These are phyloP conservation scores for Corymbia maculata DNA, from an alignment of 345 rosid genomes.

Conservation along the genomic window DNA sequence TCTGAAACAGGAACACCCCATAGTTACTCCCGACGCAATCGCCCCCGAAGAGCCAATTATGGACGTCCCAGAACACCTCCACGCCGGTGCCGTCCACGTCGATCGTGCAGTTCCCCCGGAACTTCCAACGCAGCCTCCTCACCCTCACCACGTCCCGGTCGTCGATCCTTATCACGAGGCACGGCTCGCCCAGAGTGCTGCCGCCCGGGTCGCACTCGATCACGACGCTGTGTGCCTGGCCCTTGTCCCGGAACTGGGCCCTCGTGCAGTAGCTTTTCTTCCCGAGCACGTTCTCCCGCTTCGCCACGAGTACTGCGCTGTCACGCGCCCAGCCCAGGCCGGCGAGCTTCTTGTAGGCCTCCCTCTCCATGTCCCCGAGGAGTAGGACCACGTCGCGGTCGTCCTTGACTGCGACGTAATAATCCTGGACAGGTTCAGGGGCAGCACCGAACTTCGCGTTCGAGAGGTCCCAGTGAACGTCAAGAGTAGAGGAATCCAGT, in stretches of 20 bases:
- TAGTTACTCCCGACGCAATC: constrained; percentile 5
- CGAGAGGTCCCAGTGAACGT: constrained; percentile 68
- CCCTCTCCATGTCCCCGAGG: constrained; percentile 76
- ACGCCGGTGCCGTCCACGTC: constrained; percentile 74
- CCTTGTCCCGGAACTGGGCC: constrained; percentile 63
- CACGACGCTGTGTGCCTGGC: constrained; percentile 50
- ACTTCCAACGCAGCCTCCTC: constrained; percentile 86
- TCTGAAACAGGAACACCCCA: constrained; percentile 90
- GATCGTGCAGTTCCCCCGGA: constrained; percentile 82
- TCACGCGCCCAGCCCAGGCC: constrained; percentile 20
- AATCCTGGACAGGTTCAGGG: constrained; percentile 75
- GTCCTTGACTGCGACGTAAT: constrained; percentile 54
- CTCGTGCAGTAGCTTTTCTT: constrained; percentile 66
- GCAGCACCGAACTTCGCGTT: constrained; percentile 73
- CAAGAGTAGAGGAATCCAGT: constrained; percentile 35
- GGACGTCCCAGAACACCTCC: constrained; percentile 93
- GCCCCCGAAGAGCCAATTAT: constrained; percentile 80
- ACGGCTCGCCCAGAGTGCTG: constrained; percentile 36
- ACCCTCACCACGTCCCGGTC: constrained; percentile 68
- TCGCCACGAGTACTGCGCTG: constrained; percentile 47
- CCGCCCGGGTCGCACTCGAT: constrained; percentile 73
- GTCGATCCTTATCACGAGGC: constrained; percentile 73
- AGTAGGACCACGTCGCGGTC: constrained; percentile 54
- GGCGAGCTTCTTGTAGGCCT: constrained; percentile 59
- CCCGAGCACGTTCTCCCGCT: constrained; percentile 76